Evolutionary conservation across 306 rosid species (phyloP).

Genomic region (Dryas drummondii): DNA sequence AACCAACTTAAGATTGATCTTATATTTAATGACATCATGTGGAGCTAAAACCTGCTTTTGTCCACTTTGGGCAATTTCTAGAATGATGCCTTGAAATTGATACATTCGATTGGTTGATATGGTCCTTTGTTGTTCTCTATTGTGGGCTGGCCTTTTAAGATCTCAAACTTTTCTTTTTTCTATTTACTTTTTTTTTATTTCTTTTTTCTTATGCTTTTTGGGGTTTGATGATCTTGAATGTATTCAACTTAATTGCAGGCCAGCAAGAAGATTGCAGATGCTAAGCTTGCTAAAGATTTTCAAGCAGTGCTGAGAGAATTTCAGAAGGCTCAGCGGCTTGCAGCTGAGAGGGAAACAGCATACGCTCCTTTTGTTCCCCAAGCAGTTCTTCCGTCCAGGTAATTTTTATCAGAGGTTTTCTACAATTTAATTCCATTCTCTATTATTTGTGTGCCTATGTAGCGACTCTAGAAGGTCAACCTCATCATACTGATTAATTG

Average conservation of each 20-base stretch:
- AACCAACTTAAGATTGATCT: not conserved
- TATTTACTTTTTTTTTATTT: not conserved
- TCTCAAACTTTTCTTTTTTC: not conserved
- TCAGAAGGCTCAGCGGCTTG: constrained; percentile 95
- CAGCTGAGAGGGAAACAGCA: constrained; percentile 98
- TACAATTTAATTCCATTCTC: not conserved
- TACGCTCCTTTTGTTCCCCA: constrained; percentile 82
- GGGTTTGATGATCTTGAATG: constrained; percentile 15
- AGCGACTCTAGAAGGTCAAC: not conserved
- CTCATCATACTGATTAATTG: not conserved
- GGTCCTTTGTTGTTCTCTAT: not conserved
- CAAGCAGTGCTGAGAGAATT: constrained; percentile 90
- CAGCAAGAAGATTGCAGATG: constrained; percentile 92
- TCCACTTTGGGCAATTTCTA: not conserved
- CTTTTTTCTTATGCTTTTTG: not conserved
- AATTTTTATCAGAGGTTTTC: constrained; percentile 9
- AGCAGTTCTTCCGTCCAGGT: constrained; percentile 76
- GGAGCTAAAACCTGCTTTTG: constrained; percentile 16
- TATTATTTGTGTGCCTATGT: not conserved
- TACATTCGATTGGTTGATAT: not conserved
- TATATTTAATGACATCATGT: not conserved
- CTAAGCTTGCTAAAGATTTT: constrained; percentile 94
- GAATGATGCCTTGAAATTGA: not conserved
- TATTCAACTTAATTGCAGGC: constrained; percentile 46
- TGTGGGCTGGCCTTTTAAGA: not conserved